Conservation (phyloP, 768 basidiomycete genomes). For the Pulveroboletus sp. region DNA sequence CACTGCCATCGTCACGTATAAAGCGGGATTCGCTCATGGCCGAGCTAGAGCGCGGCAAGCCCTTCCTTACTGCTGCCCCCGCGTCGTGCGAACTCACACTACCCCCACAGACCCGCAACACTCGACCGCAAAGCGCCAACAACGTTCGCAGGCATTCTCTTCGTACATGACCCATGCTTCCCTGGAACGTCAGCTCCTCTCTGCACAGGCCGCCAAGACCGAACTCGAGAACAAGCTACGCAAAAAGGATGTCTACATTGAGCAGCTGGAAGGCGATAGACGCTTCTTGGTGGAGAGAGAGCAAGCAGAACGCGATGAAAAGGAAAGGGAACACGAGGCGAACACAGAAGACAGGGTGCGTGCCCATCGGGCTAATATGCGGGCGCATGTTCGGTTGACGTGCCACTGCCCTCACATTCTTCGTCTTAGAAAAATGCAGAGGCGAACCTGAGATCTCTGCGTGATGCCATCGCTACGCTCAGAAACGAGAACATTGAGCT, state of each 20-base stretch:
- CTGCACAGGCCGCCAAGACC: constrained; percentile 54
- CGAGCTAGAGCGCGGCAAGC: constrained; percentile 59
- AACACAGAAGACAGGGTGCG: constrained; percentile 59
- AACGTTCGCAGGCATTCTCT: constrained; percentile 56
- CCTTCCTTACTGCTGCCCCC: too few relatives aligned
- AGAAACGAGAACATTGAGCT: constrained; percentile 59
- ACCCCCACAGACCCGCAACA: constrained; percentile 52
- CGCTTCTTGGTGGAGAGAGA: constrained; percentile 67
- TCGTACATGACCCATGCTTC: constrained; percentile 57
- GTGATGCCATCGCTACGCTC: constrained; percentile 44
- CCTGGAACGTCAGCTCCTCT: constrained; percentile 63
- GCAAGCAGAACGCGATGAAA: constrained; percentile 62
- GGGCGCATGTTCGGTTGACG: neutral
- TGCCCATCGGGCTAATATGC: constrained; percentile 6
- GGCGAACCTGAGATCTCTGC: constrained; percentile 47
- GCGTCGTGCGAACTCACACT: neutral
- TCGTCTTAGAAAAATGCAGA: constrained; percentile 43
- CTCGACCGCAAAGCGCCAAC: constrained; percentile 62
- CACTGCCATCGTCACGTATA: constrained; percentile 18
- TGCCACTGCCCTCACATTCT: neutral
- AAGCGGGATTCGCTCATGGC: constrained; percentile 67
- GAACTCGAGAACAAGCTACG: constrained; percentile 66
- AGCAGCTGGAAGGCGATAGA: constrained; percentile 65
- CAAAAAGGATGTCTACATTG: constrained; percentile 58
- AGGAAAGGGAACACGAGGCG: constrained; percentile 49